Evolutionary conservation across 192 early-diverging fungal species (phyloP).

Genomic region (Geosiphon pyriformis): DNA sequence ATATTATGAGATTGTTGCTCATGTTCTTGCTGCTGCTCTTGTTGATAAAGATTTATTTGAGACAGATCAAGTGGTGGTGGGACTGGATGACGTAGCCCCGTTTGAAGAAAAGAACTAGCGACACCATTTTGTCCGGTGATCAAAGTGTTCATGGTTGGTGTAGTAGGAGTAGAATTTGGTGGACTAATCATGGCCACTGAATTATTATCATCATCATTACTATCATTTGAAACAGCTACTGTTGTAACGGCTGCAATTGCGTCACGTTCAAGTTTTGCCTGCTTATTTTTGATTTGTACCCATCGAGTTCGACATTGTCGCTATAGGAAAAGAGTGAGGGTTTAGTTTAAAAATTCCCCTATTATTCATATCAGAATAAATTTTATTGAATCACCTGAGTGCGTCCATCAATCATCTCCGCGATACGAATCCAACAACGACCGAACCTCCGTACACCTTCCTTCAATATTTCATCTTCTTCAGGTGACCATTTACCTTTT

Average conservation of each 20-base stretch:
- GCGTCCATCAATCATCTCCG: slow-evolving; percentile 48
- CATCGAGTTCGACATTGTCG: slow-evolving; percentile 56
- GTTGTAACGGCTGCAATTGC: not conserved
- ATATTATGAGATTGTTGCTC: not conserved
- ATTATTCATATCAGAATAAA: slow-evolving; percentile 12
- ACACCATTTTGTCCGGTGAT: no score
- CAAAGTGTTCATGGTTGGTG: not conserved
- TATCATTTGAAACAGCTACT: not conserved
- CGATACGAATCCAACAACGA: slow-evolving; percentile 55
- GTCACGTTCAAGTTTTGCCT: slow-evolving; percentile 27
- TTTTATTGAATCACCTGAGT: slow-evolving; percentile 39
- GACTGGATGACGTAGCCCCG: not conserved
- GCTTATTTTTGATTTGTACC: slow-evolving; percentile 48
- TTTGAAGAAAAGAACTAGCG: not conserved
- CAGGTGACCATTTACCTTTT: slow-evolving; percentile 46
- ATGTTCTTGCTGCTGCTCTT: not conserved
- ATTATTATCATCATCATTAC: not conserved
- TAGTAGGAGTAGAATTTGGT: slow-evolving; percentile 13
- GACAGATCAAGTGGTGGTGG: not conserved
- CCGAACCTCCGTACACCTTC: slow-evolving; percentile 41
- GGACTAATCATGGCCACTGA: slow-evolving; percentile 9
- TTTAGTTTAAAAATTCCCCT: no score
- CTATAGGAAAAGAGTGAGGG: slow-evolving; percentile 24
- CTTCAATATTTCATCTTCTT: slow-evolving; percentile 51
- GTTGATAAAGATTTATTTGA: not conserved